Base-by-base conservation (phyloP, 495 filamentous ascomycete genomes). In the Daldinia bambusicola region DNA sequence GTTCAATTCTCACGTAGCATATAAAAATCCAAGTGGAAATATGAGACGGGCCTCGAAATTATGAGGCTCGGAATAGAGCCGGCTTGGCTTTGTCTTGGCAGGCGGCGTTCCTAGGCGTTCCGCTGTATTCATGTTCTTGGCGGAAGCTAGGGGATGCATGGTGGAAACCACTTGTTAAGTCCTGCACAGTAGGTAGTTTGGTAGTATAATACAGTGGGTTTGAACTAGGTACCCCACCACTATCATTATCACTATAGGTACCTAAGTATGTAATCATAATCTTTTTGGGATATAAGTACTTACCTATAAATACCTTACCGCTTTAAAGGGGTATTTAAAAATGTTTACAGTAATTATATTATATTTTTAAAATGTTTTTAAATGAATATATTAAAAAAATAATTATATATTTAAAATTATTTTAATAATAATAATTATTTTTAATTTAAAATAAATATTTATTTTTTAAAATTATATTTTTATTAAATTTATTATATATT, bases 41-140 rank as follows among this genome's bases (percentile, higher is more conserved):
- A 61, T 31, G 20, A 50, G 58, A 30, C 26, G 26, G 3, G 26
- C 26, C 26, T 26, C 26, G 12, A 18, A 20, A 30, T 8, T 34
- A 61, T 31, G 20, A 50, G 58, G 13, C 41, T 50, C 40, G 41
- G 58, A 50, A 51, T 45, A 26, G 43, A 63, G 48, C 60, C 60
- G 32, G 32, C 18, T 63, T 57, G 30, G 14, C 30, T 38, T 38
- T 31, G 22, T 13, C 60, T 63, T 63, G 60, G 60, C 60, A 22
- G 34, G 20, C 36, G 38, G 58, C 32, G 43, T 14, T n/a, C n/a
- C n/a, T n/a, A n/a, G 20, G 12, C 18, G 43, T 48, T 48, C 43
- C 43, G 43, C 43, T 22, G 12, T 48, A 48, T 48, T 48, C 22
- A 48, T 13, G 20, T 48, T 48, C 43, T 48, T 48, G 43, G 43